A percentile compares a stretch with the other conserved stretches of the same genome.
Evolutionary conservation across 805 yeast genomes (phyloP).

Genomic region (Saturnispora serradocipensis): DNA sequence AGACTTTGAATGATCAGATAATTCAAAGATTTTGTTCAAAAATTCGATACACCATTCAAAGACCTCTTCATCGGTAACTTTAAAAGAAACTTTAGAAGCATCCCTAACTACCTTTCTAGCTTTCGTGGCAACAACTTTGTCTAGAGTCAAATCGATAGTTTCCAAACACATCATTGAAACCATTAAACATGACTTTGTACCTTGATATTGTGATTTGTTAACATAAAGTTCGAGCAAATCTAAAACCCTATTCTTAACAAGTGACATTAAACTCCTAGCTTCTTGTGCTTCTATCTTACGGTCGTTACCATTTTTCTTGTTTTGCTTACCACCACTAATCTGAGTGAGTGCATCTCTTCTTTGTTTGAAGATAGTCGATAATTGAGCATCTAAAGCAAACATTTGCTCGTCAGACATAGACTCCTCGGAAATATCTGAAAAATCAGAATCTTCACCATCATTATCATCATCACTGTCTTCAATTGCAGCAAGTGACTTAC

Average conservation of each 20-base stretch:
- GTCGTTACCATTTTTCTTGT: constrained; percentile 39
- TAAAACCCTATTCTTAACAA: constrained; percentile 68
- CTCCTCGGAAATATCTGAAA: constrained; percentile 52
- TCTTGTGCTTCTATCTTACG: constrained; percentile 65
- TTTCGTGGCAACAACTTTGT: constrained; percentile 4
- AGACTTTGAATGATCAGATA: background rate
- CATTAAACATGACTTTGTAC: constrained; percentile 2
- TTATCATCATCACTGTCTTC: constrained; percentile 17
- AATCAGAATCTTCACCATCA: constrained; percentile 34
- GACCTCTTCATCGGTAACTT: constrained; percentile 1
- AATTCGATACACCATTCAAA: constrained; percentile 5
- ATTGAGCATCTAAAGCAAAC: constrained; percentile 85
- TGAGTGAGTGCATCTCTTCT: constrained; percentile 56
- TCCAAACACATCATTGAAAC: constrained; percentile 7
- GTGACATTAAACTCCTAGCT: constrained; percentile 70
- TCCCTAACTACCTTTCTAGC: constrained; percentile 7
- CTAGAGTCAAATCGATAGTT: constrained; percentile 1
- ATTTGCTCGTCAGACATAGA: constrained; percentile 94
- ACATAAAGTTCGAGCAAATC: constrained; percentile 65
- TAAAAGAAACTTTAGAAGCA: background rate
- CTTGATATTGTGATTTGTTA: constrained; percentile 20
- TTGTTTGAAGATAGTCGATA: constrained; percentile 76
- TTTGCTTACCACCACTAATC: constrained; percentile 26
- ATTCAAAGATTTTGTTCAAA: constrained; percentile 1
- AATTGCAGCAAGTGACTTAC: constrained; percentile 19